These are phyloP conservation scores for Boletellus dicymbophilus DNA, from an alignment of 1,284 basidiomycete species.

Conservation along the genomic window DNA sequence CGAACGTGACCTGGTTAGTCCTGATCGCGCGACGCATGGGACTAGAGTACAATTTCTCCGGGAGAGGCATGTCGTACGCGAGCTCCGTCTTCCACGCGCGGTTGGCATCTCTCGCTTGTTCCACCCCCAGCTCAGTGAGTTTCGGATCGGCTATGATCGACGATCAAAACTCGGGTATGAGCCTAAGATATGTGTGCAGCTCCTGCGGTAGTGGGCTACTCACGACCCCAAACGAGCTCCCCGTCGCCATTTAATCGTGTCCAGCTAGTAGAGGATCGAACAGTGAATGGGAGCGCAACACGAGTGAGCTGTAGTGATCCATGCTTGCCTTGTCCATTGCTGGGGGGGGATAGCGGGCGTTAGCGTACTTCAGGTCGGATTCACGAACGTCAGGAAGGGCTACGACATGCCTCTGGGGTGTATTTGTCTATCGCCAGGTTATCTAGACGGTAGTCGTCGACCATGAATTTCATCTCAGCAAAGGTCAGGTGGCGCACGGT, in stretches of 20 bases:
- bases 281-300: not conserved
- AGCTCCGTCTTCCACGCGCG: constrained; percentile 63
- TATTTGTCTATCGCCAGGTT: constrained; percentile 77
- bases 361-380: not conserved
- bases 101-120: constrained; percentile 62
- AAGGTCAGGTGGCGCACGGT: constrained; percentile 31
- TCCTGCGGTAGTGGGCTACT: constrained; percentile 34
- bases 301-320: not conserved
- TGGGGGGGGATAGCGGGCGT: constrained; percentile 10
- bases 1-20: constrained; percentile 66
- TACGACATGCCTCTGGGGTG: constrained; percentile 49
- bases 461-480: not conserved
- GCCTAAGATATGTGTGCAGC: not conserved
- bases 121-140: constrained; percentile 65
- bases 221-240: constrained; percentile 78
- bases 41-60: constrained; percentile 66
- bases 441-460: constrained; percentile 44
- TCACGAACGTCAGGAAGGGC: not conserved
- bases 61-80: constrained; percentile 53
- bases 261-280: constrained; percentile 47
- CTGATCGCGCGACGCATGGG: constrained; percentile 74
- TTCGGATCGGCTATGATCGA: constrained; percentile 65
- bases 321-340: constrained; percentile 58
- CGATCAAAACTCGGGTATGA: constrained; percentile 1
- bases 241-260: constrained; percentile 69